A percentile compares a stretch with the other conserved stretches of the same genome.
phyloP scores from a whole-genome alignment of 495 filamentous ascomycete species.

The Xylaria intraflava region DNA sequence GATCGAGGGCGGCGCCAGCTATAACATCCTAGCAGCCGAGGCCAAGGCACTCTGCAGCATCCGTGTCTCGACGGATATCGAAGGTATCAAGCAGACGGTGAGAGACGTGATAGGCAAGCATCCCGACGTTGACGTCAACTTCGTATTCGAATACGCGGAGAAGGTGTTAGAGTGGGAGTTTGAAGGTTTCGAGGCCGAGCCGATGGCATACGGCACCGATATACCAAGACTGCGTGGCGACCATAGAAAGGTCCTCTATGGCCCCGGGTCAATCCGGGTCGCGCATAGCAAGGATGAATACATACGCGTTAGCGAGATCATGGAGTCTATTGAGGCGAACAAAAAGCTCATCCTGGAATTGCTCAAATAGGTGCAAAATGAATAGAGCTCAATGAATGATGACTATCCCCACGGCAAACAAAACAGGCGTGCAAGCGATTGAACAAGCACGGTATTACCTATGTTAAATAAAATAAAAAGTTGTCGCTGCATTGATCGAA shows the following conservation, averaged over 20 bases:
- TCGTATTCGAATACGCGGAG: slow-evolving; percentile 49
- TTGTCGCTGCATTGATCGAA: no score
- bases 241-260: slow-evolving; percentile 67
- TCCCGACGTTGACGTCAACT: slow-evolving; percentile 49
- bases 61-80: slow-evolving; percentile 56
- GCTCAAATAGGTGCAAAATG: not conserved
- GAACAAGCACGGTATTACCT: no score
- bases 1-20: slow-evolving; percentile 61
- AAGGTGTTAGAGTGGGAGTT: slow-evolving; percentile 63
- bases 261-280: slow-evolving; percentile 66
- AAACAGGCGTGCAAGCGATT: no score
- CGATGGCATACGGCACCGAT: slow-evolving; percentile 73
- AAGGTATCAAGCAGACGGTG: slow-evolving; percentile 44
- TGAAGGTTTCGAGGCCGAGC: slow-evolving; percentile 54
- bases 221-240: slow-evolving; percentile 55
- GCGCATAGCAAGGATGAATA: slow-evolving; percentile 68
- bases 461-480: no score
- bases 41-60: slow-evolving; percentile 55
- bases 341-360: slow-evolving; percentile 36
- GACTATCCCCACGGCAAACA: not conserved
- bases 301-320: slow-evolving; percentile 50
- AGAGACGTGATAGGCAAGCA: slow-evolving; percentile 41
- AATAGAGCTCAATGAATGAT: not conserved
- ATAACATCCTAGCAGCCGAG: slow-evolving; percentile 60
- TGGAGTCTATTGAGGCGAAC: slow-evolving; percentile 51